Percentiles rank a stretch among this genome's conserved stretches.
These are phyloP conservation scores for Pichia sp. DNA, from an alignment of 1,139 yeast genomes.

Conservation along the genomic window DNA sequence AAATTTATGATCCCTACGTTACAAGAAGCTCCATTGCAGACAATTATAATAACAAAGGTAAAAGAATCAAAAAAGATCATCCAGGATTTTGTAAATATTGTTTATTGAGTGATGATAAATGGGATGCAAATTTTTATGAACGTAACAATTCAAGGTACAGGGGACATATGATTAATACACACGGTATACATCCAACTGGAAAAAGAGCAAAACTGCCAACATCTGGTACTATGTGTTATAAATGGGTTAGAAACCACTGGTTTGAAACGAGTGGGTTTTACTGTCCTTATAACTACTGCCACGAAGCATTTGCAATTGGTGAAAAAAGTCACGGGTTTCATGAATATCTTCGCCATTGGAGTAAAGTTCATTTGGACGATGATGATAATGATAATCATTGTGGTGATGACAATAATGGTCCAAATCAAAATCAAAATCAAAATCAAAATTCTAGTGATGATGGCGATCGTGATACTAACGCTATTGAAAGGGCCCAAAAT, in stretches of 20 bases:
- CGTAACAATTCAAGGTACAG: constrained; percentile 15
- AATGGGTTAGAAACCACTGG: constrained; percentile 12
- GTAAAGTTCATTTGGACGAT: constrained; percentile 1
- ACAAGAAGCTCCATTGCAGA: constrained; percentile 8
- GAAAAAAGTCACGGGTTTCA: constrained; percentile 14
- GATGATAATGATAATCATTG: neutral
- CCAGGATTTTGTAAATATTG: constrained; percentile 15
- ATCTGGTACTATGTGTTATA: constrained; percentile 7
- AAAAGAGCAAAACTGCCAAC: constrained; percentile 4
- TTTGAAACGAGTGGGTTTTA: constrained; percentile 11
- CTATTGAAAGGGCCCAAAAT: no score
- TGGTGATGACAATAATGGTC: neutral
- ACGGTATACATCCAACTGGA: constrained; percentile 14
- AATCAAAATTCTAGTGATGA: neutral
- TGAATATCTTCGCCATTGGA: constrained; percentile 13
- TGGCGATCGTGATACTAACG: no score
- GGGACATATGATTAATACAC: constrained; percentile 15
- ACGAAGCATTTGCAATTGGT: constrained; percentile 7
- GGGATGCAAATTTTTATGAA: constrained; percentile 12
- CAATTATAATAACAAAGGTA: constrained; percentile 5
- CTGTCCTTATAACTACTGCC: constrained; percentile 9
- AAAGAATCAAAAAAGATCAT: constrained; percentile 12
- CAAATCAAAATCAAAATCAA: neutral
- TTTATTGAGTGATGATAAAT: constrained; percentile 1
- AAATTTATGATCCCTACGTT: constrained; percentile 7